Evolutionary conservation across 352 stramenopile species (phyloP), one percentile per base, ranked within the genome.

Genomic region (Globisporangium mamillatum): DNA sequence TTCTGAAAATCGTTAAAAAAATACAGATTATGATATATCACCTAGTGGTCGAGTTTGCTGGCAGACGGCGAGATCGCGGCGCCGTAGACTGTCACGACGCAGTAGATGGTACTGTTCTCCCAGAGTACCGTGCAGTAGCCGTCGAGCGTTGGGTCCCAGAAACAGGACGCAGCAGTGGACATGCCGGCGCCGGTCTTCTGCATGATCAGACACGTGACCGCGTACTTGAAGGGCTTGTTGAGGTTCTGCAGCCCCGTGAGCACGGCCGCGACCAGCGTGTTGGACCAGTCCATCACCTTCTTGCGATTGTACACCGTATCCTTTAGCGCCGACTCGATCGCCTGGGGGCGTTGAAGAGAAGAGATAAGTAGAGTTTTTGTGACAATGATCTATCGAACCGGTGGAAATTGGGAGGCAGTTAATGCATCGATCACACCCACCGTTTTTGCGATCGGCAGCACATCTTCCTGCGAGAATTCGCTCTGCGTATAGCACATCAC

Each of bases 161-260:
- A 87, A 71, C 86, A 94, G 53, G 86, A 76, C 25, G 83, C 86
- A 1, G 84, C 78, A 1, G 86, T 93, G 41, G 82, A 76, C 73
- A 93, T 81, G 12, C 81, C 82, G 0, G 84, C 86, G 29, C 86
- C 86, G 2, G 84, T 94, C 69, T 94, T 94, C 63, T 94, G 86
- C 84, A 94, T 91, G 71, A 94, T 91, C 54, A 94, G 72, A 67
- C 86, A 94, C 34, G 86, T 94, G 48, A 93, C 84, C n/a, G 78
- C 77, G 69, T 91, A 90, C 73, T 94, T 94, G 75, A 94, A 92
- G 3, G 86, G 86, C 58, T 94, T 94, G 76, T 92, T 94, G 75
- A 94, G 81, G 73, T 91, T 93, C 75, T 92, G 86, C 44, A 94
- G 75, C 0, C 84, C 86, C 27, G 81, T 90, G 63, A 94, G 80